A percentile compares a stretch with the other conserved stretches of the same genome.
Conservation (phyloP, 352 stramenopile genomes). For the Pythium dissotocum region DNA sequence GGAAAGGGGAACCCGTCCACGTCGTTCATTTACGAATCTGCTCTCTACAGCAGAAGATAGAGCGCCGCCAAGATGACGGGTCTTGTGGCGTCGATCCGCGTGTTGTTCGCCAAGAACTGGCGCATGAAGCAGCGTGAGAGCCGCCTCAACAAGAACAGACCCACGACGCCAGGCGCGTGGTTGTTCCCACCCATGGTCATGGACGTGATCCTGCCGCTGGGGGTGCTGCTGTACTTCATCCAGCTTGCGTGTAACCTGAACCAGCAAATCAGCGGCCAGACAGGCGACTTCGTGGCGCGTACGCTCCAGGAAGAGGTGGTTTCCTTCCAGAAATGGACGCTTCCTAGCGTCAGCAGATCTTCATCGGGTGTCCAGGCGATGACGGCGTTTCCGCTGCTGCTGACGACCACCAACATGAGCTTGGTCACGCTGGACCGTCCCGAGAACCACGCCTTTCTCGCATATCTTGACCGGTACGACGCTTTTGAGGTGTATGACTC, state of each 20-base stretch:
- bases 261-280: slow-evolving; percentile 19
- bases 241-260: slow-evolving; percentile 62
- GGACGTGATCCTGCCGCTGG: slow-evolving; percentile 68
- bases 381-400: slow-evolving; percentile 54
- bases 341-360: slow-evolving; percentile 5
- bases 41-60: neutral
- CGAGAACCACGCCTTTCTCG: slow-evolving; percentile 45
- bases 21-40: neutral
- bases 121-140: slow-evolving; percentile 81
- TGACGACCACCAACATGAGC: slow-evolving; percentile 54
- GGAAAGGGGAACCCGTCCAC: neutral
- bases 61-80: slow-evolving; percentile 19
- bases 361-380: slow-evolving; percentile 41
- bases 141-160: slow-evolving; percentile 49
- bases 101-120: slow-evolving; percentile 86
- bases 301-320: neutral
- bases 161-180: slow-evolving; percentile 38
- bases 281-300: neutral
- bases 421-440: slow-evolving; percentile 57
- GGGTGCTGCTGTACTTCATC: slow-evolving; percentile 59
- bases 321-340: neutral
- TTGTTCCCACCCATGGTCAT: slow-evolving; percentile 69
- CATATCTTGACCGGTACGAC: slow-evolving; percentile 43
- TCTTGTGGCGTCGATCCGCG: slow-evolving; percentile 32
- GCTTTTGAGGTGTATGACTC: neutral